phyloP scores from a whole-genome alignment of 2,329 filamentous ascomycete genomes.

The Aspergillus sp. region DNA sequence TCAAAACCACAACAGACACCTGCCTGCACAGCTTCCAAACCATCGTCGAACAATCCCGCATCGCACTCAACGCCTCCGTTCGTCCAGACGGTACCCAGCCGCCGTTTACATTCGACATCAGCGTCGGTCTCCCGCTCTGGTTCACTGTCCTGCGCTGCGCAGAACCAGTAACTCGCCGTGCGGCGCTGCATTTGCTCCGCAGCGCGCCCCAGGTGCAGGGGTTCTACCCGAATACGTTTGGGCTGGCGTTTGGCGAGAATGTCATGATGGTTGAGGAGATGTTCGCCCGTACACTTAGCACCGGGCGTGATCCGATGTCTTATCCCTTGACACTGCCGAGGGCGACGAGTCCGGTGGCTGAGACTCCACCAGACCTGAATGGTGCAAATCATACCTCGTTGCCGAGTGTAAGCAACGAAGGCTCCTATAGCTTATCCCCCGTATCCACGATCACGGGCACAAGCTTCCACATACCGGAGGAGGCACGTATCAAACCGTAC shows the following conservation, averaged over 20 bases:
- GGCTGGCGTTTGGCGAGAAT: conserved; percentile 15
- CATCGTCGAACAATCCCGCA: conserved; percentile 26
- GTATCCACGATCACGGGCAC: neutral
- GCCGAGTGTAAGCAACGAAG: neutral
- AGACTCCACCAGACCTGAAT: too few relatives aligned
- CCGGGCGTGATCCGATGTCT: neutral
- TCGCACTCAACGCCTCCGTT: conserved; percentile 19
- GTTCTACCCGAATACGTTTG: conserved; percentile 19
- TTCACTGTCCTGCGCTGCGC: conserved; percentile 33
- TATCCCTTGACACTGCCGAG: neutral
- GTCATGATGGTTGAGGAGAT: conserved; percentile 34
- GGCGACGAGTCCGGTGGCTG: neutral
- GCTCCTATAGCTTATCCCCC: neutral
- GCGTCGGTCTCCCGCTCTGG: conserved; percentile 30
- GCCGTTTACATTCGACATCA: conserved; percentile 34
- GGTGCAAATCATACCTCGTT: neutral
- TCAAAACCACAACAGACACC: conserved; percentile 21
- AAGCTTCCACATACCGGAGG: conserved; percentile 7
- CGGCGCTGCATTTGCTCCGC: conserved; percentile 27
- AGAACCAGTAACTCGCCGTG: conserved; percentile 29
- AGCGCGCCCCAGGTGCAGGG: conserved; percentile 29
- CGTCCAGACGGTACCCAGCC: conserved; percentile 25
- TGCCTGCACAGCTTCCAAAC: conserved; percentile 25
- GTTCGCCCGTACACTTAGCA: conserved; percentile 10
- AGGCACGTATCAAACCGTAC: conserved; percentile 27